phyloP scores from a whole-genome alignment of 2,329 filamentous ascomycete genomes.

The Aureobasidium uvarum region DNA sequence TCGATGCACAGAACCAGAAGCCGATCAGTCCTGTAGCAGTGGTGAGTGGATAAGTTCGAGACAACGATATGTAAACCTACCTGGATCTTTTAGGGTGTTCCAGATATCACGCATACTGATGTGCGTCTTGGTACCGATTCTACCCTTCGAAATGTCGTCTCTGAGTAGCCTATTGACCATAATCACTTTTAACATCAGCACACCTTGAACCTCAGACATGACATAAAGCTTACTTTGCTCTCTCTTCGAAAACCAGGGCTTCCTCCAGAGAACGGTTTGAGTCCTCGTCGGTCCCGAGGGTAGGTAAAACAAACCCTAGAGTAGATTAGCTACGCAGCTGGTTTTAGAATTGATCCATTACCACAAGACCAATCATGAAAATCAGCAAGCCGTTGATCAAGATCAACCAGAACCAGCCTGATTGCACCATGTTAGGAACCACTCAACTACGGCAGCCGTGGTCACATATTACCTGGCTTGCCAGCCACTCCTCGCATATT shows the following conservation, averaged over 20 bases:
- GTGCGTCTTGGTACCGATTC: background rate
- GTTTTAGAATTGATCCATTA: too few relatives aligned
- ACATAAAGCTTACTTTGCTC: slow-evolving; percentile 30
- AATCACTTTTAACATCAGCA: slow-evolving; percentile 28
- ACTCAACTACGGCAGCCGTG: background rate
- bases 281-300: slow-evolving; percentile 36
- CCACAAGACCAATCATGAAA: slow-evolving; percentile 27
- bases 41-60: background rate
- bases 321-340: too few relatives aligned
- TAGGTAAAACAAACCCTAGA: slow-evolving; percentile 35
- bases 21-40: background rate
- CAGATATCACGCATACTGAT: slow-evolving; percentile 13
- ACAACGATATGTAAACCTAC: background rate
- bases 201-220: background rate
- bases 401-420: slow-evolving; percentile 30
- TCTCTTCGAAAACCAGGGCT: slow-evolving; percentile 35
- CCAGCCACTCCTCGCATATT: slow-evolving; percentile 28
- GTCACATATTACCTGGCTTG: slow-evolving; percentile 20
- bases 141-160: slow-evolving; percentile 27
- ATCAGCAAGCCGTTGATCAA: slow-evolving; percentile 27
- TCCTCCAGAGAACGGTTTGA: slow-evolving; percentile 32
- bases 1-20: background rate
- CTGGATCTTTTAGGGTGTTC: slow-evolving; percentile 18
- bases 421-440: background rate
- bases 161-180: slow-evolving; percentile 33